Percentiles rank a stretch among this genome's conserved stretches.
phyloP scores from a whole-genome alignment of 2,329 filamentous ascomycete species.

The Acephala macrosclerotiorum region DNA sequence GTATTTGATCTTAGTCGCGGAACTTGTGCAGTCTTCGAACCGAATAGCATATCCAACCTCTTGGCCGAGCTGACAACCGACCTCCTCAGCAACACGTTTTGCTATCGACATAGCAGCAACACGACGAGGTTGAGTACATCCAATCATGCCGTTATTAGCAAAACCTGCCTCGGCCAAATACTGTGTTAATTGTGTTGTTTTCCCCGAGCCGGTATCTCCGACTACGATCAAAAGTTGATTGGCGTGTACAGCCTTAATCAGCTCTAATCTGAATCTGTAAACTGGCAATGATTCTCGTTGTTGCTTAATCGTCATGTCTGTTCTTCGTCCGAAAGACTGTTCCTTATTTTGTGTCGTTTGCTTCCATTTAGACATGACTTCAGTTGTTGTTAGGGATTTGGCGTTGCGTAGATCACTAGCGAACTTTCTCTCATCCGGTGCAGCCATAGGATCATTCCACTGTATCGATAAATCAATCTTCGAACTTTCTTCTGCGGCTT shows the following conservation, averaged over 20 bases:
- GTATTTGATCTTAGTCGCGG: conserved; percentile 94
- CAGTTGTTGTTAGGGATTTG: conserved; percentile 64
- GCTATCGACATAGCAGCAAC: conserved; percentile 98
- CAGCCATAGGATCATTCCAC: conserved; percentile 97
- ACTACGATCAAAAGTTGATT: conserved; percentile 97
- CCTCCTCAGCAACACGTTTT: conserved; percentile 94
- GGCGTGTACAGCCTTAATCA: conserved; percentile 84
- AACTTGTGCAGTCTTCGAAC: conserved; percentile 92
- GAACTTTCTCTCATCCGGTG: conserved; percentile 84
- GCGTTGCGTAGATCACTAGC: conserved; percentile 83
- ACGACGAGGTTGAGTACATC: conserved; percentile 95
- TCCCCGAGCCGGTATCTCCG: conserved; percentile 95
- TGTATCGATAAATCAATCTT: conserved; percentile 87
- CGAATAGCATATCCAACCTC: conserved; percentile 98
- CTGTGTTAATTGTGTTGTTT: conserved; percentile 95
- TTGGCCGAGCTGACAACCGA: conserved; percentile 87
- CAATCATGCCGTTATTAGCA: conserved; percentile 85
- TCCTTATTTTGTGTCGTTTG: conserved; percentile 81
- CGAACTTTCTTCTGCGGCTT: conserved; percentile 73
- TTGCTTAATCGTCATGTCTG: conserved; percentile 91
- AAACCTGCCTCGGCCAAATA: conserved; percentile 94
- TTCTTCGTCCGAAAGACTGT: conserved; percentile 83
- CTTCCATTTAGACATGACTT: conserved; percentile 92
- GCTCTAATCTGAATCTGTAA: conserved; percentile 83
- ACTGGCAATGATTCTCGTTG: conserved; percentile 91